phyloP scores from a whole-genome alignment of 805 yeast species.

The Wickerhamiella vanderwaltii region DNA sequence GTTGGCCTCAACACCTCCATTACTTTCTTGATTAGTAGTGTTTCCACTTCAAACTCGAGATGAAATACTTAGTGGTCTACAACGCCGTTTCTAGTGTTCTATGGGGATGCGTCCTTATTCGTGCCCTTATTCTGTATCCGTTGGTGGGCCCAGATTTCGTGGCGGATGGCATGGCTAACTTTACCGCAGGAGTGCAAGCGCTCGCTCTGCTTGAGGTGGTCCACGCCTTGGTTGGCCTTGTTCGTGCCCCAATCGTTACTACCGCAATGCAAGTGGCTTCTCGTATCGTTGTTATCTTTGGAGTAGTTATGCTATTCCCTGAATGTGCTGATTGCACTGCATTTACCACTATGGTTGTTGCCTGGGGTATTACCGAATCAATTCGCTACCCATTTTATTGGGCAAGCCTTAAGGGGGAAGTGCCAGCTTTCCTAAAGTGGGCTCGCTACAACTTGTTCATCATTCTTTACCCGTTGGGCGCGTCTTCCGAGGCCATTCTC shows the following conservation, averaged over 20 bases:
- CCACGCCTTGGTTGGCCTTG: conserved; percentile 68
- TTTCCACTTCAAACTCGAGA: neutral
- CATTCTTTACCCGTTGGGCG: conserved; percentile 83
- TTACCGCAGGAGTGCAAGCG: conserved; percentile 59
- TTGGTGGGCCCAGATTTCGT: conserved; percentile 52
- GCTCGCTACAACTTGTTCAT: conserved; percentile 75
- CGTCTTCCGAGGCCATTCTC: conserved; percentile 66
- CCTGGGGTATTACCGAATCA: conserved; percentile 94
- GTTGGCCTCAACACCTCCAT: conserved; percentile 8
- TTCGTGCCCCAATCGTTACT: conserved; percentile 73
- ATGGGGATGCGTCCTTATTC: conserved; percentile 42
- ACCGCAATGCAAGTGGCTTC: conserved; percentile 82
- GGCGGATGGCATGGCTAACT: conserved; percentile 44
- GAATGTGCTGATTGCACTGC: conserved; percentile 43
- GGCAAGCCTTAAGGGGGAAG: conserved; percentile 46
- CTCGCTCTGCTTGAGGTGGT: conserved; percentile 69
- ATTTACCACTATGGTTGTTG: conserved; percentile 54
- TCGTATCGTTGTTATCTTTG: conserved; percentile 68
- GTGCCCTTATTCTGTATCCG: conserved; percentile 32
- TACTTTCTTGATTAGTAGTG: neutral
- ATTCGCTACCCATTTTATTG: conserved; percentile 75
- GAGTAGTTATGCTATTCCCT: conserved; percentile 69
- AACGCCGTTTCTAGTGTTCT: conserved; percentile 42
- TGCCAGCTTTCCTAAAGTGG: conserved; percentile 50
- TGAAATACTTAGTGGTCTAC: conserved; percentile 34